Conservation (phyloP, 768 basidiomycete species). For the Dacryopinax primogenitus region DNA sequence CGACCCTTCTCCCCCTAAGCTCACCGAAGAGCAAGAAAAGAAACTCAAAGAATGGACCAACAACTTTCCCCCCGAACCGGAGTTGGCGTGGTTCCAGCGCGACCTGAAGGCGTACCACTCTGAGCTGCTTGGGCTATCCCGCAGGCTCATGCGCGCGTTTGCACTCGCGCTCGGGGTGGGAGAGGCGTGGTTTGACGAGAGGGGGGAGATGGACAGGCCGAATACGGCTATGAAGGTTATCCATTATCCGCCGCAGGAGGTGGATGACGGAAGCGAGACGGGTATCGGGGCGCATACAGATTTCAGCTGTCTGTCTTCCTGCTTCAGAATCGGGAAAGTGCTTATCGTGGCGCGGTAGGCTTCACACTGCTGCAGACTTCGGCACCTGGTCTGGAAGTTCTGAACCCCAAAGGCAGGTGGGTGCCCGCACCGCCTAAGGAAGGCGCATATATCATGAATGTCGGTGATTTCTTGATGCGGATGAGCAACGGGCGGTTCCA, state of each 20-base stretch:
- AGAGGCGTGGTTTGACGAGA: not conserved
- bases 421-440: not conserved
- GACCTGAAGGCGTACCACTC: not conserved
- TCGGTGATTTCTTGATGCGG: conserved; percentile 2
- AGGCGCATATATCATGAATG: conserved; percentile 2
- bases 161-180: not conserved
- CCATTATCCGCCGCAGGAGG: not conserved
- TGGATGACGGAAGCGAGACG: not conserved
- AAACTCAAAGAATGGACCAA: not conserved
- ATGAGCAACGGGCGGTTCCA: not conserved
- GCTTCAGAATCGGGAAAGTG: not conserved
- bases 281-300: not conserved
- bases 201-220: not conserved
- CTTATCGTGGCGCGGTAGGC: not conserved
- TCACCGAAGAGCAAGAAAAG: not conserved
- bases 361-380: not conserved
- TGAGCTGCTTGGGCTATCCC: not conserved
- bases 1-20: not conserved
- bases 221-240: conserved; percentile 8
- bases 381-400: not conserved
- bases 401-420: not conserved
- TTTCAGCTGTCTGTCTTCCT: not conserved
- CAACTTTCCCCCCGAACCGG: conserved; percentile 1
- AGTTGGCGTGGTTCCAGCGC: not conserved
- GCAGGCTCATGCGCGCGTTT: not conserved